phyloP scores from a whole-genome alignment of 768 basidiomycete genomes.

The Hebeloma cylindrosporum region DNA sequence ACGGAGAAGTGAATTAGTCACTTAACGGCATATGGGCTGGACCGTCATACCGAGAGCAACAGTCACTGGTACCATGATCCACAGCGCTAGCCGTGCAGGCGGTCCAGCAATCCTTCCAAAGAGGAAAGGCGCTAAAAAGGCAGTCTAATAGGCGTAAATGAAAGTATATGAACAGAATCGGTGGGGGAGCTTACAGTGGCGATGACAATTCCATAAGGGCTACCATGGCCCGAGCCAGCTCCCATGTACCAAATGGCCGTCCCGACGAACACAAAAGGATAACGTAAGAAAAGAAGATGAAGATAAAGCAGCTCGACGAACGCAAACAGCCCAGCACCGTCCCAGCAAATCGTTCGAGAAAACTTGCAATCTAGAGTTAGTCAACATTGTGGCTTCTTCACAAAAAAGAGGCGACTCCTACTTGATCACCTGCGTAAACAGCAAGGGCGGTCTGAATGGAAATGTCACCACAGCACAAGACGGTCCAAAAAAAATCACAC shows the following conservation, averaged over 20 bases:
- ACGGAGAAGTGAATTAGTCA: background rate
- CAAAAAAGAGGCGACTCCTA: constrained; percentile 4
- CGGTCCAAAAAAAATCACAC: constrained; percentile 17
- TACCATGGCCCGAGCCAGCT: constrained; percentile 36
- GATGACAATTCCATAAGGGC: constrained; percentile 42
- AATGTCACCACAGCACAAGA: background rate
- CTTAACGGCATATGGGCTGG: background rate
- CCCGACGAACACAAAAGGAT: constrained; percentile 25
- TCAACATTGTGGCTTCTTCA: background rate
- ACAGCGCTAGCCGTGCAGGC: constrained; percentile 34
- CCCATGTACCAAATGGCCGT: constrained; percentile 47
- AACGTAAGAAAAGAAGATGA: background rate
- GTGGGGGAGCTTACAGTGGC: constrained; percentile 33
- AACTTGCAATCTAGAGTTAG: constrained; percentile 30
- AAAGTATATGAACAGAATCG: background rate
- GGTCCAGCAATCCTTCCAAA: constrained; percentile 36
- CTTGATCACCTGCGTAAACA: constrained; percentile 46
- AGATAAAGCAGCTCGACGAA: constrained; percentile 15
- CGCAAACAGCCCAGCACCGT: constrained; percentile 36
- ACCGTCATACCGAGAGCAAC: constrained; percentile 34
- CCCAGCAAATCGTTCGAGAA: constrained; percentile 34
- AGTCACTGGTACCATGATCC: constrained; percentile 40
- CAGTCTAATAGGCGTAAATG: constrained; percentile 24
- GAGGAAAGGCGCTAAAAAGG: constrained; percentile 35
- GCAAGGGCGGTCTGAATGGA: constrained; percentile 33